Base-by-base conservation (phyloP, 371 early-diverging fungal genomes). In the Coemansia sp. region DNA sequence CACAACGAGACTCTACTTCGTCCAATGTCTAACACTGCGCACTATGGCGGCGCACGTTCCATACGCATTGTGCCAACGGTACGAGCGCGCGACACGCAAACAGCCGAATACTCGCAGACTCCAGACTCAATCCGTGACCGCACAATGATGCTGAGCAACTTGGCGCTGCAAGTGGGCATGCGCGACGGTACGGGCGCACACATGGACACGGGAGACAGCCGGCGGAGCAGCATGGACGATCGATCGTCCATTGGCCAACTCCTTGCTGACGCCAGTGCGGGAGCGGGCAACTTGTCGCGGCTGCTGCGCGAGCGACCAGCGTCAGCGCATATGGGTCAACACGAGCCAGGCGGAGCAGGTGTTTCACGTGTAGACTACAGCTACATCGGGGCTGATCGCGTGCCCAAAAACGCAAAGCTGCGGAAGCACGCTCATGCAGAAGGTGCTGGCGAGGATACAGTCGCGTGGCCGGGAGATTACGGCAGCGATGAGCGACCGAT, bases 51-150 rank as follows among this genome's bases (percentile, higher is more conserved):
- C 56, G 65, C 69, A 4, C 70, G 54, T 21, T 66, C 74, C 5
- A 58, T 63, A 59, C 61, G 57, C 37, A 61, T 55, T 24, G 70
- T 53, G 2, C 48, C 65, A 2, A 21, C 26, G 7, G 34, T 61
- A 34, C 39, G 47, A 6, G n/a, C 52, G 7, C 21, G 48, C 29
- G 64, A 67, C 34, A 48, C 47, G 13, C 26, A 64, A 2, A 18
- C 45, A 18, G 57, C 71, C 40, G 39, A 71, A 37, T 75, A 75
- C 59, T 75, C 76, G 16, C 76, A 75, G 54, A 75, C 76, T 2
- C 64, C 72, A 34, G 71, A 61, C 50, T 75, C 76, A 47, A 71
- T 75, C 54, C 71, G 76, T 29, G 76, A 71, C 31, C 76, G 68
- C 59, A 75, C 76, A 13, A 64, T 75, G 76, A 48, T 75, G 18